Conservation (phyloP, 306 rosid genomes). For the Casuarina equisetifolia region DNA sequence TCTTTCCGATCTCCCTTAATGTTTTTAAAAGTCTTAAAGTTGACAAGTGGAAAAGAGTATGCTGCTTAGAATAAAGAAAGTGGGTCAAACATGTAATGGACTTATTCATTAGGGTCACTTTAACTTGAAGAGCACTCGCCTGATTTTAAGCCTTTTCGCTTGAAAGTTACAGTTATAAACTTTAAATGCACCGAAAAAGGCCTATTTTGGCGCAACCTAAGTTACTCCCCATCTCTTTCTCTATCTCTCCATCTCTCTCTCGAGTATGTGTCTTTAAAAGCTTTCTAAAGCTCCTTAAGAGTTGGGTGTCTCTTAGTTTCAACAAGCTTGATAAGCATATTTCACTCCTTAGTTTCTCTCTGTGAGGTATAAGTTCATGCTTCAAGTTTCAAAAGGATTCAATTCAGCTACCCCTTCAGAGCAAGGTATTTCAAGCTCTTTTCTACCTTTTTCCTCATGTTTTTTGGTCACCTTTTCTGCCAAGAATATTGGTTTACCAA, state of each 20-base stretch:
- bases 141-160: conserved; percentile 32
- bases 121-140: conserved; percentile 44
- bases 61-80: conserved; percentile 23
- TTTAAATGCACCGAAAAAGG: conserved; percentile 32
- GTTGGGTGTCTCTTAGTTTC: not conserved
- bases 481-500: not conserved
- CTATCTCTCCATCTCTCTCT: not conserved
- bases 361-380: not conserved
- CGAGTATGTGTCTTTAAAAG: not conserved
- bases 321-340: not conserved
- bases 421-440: conserved; percentile 23
- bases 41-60: conserved; percentile 26
- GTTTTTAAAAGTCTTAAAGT: conserved; percentile 21
- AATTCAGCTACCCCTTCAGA: conserved; percentile 5
- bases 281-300: not conserved
- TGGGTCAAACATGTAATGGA: conserved; percentile 44
- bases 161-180: conserved; percentile 23
- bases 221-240: conserved; percentile 12
- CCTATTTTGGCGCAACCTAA: conserved; percentile 37
- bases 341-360: not conserved
- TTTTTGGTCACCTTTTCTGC: conserved; percentile 7
- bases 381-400: not conserved
- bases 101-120: conserved; percentile 33
- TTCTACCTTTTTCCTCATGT: not conserved
- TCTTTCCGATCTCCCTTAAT: not conserved